These are phyloP conservation scores for Cutaneotrichosporon mucoides DNA, from an alignment of 1,284 basidiomycete genomes.

Conservation along the genomic window DNA sequence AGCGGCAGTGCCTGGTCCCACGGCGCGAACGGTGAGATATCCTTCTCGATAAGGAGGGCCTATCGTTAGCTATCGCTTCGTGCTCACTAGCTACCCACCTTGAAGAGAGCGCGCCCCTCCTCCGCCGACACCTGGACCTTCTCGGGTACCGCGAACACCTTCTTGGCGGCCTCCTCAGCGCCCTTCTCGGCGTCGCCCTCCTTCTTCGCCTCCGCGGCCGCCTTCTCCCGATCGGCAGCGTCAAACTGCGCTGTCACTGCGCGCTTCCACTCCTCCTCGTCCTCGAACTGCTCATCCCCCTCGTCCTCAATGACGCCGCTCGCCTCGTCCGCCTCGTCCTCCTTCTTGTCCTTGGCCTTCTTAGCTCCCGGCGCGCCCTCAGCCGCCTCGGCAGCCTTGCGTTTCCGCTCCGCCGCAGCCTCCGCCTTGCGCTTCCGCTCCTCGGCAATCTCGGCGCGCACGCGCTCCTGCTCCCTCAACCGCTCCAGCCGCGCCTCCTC, in stretches of 20 bases:
- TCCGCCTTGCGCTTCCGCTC: constrained; percentile 54
- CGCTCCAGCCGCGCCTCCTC: constrained; percentile 50
- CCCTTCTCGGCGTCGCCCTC: constrained; percentile 49
- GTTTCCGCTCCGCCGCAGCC: constrained; percentile 33
- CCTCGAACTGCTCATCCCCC: constrained; percentile 41
- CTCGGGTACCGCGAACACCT: constrained; percentile 62
- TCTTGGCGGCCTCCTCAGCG: constrained; percentile 51
- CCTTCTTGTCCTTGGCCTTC: constrained; percentile 36
- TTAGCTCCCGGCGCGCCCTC: constrained; percentile 44
- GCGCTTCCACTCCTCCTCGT: constrained; percentile 73
- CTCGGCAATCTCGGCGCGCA: constrained; percentile 55
- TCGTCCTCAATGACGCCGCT: constrained; percentile 7
- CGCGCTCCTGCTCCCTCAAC: constrained; percentile 43
- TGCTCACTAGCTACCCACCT: constrained; percentile 55
- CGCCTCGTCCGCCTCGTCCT: constrained; percentile 51
- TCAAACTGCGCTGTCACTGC: constrained; percentile 63
- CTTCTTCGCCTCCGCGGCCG: constrained; percentile 57
- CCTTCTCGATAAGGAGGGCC: constrained; percentile 81
- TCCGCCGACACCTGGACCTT: constrained; percentile 78
- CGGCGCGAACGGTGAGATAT: constrained; percentile 88
- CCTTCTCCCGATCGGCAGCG: constrained; percentile 59
- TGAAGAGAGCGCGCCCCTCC: constrained; percentile 88
- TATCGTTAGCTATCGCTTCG: constrained; percentile 40
- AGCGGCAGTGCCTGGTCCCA: constrained; percentile 92
- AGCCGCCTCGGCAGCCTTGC: constrained; percentile 51